Base-by-base conservation (phyloP, 108 stramenopile genomes). In the Conticribra guillardii region DNA sequence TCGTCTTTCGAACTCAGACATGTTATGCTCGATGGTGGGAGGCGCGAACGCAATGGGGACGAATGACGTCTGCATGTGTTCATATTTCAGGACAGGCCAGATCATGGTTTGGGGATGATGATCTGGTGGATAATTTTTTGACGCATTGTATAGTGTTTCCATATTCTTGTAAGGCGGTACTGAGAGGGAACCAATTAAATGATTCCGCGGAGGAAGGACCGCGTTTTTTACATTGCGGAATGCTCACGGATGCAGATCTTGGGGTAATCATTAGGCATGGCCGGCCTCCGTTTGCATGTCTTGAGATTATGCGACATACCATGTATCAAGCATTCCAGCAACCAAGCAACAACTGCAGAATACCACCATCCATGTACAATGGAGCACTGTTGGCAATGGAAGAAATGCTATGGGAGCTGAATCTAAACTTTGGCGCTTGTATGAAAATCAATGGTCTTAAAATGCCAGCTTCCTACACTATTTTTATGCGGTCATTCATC, bases 21-120 rank as follows among this genome's bases (percentile, higher is more conserved):
- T 71, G 70, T 51, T 71, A 71, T 34, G 7, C 31, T 29, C 59
- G 70, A 19, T 71, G 70, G 70, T 71, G 70, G 70, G 70, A 71
- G 26, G 70, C 70, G 9, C 29, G 70, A 21, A 61, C 70, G 15
- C 70, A 71, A 22, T 71, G 70, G 70, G 70, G 70, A 3, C 31
- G 59, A 9, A 71, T 71, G 70, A 71, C 70, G 1, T 46, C 57
- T 1, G 47, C 57, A 49, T 58, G 56, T 27, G 60, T 71, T 0
- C 52, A 53, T 29, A 9, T 71, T 61, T 31, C 70, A 17, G 70
- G 70, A 15, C 70, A 71, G 26, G 51, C 60, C 0, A 51, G 34
- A 0, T 30, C 48, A 21, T 71, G 60, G 59, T 54, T 71, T 37
- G 34, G 19, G 4, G 60, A 61, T 45, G 70, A 61, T 29, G 60